Base-by-base conservation (phyloP, 1,284 basidiomycete genomes). In the Ceratobasidium sp. region DNA sequence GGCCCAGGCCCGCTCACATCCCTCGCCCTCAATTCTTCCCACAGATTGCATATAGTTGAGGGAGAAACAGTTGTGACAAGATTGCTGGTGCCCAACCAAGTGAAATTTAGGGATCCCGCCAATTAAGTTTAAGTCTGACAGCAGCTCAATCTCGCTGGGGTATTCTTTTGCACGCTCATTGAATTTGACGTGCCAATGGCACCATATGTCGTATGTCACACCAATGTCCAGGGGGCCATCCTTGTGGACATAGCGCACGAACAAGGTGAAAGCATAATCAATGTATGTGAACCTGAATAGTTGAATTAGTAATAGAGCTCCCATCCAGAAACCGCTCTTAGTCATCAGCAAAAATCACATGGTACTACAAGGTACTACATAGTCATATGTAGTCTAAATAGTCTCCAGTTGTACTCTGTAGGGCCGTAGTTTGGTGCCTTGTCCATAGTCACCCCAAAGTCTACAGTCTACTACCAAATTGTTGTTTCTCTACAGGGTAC, bases 151-250 rank as follows among this genome's bases (percentile, higher is more conserved):
- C 1, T 21, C n/a, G 7, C 9, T 1, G 7, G 63, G 63, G 23
- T 52, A 23, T 4, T 21, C 21, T 4, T 7, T 14, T 6, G 35
- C n/a, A 9, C 50, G 38, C 11, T 54, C n/a, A 5, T 44, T 4
- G 32, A 43, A 43, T 8, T 43, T 54, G 18, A 21, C 6, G 8
- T 14, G 26, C 30, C 38, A 67, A 21, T 67, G 64, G 26, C 64
- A 67, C 64, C 49, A 55, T 5, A 67, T 41, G 28, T 67, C 38
- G 50, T 67, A 67, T 5, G 49, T 54, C 32, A 67, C 44, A 21
- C 7, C 7, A 8, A 47, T 14, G 2, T 28, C 46, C 7, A 35
- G 16, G 2, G 14, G 23, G 11, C 61, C 61, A 6, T 21, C 14
- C 14, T 35, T 5, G 13, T 18, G 28, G 2, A 47, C 1, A 16